Conservation (phyloP, 2,329 filamentous ascomycete species). For the Lasiodiplodia hormozganensis region DNA sequence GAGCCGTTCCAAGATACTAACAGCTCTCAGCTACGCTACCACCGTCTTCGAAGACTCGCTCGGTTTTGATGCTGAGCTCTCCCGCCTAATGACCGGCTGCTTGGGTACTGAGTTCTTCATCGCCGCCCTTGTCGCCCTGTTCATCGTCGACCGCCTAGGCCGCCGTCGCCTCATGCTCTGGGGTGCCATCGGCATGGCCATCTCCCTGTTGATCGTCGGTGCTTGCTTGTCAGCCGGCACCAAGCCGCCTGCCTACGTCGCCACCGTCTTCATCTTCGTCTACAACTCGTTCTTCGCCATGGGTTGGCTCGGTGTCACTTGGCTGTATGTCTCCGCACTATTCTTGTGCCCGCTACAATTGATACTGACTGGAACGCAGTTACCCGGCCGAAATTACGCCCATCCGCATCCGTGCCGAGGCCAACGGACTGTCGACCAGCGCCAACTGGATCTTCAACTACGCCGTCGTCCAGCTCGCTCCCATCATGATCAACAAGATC, state of each 20-base stretch:
- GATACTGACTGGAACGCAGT: constrained; percentile 25
- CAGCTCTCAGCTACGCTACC: constrained; percentile 20
- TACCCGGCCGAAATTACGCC: constrained; percentile 60
- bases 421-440: constrained; percentile 45
- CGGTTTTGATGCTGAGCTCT: constrained; percentile 41
- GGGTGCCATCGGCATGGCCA: constrained; percentile 41
- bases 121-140: constrained; percentile 36
- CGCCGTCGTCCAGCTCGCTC: constrained; percentile 53
- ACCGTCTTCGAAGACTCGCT: constrained; percentile 27
- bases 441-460: constrained; percentile 49
- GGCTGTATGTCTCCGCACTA: constrained; percentile 32
- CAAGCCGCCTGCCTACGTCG: constrained; percentile 45
- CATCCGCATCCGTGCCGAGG: constrained; percentile 44
- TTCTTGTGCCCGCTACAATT: too few relatives aligned
- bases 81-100: constrained; percentile 26
- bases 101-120: constrained; percentile 44
- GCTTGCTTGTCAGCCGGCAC: constrained; percentile 23
- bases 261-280: constrained; percentile 60
- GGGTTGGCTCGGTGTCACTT: constrained; percentile 57
- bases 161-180: constrained; percentile 43
- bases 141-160: constrained; percentile 41
- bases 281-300: constrained; percentile 63
- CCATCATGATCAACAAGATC: constrained; percentile 33
- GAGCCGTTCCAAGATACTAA: background rate
- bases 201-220: constrained; percentile 41